These are phyloP conservation scores for Candida maltosa DNA, from an alignment of 805 yeast genomes.

Conservation along the genomic window DNA sequence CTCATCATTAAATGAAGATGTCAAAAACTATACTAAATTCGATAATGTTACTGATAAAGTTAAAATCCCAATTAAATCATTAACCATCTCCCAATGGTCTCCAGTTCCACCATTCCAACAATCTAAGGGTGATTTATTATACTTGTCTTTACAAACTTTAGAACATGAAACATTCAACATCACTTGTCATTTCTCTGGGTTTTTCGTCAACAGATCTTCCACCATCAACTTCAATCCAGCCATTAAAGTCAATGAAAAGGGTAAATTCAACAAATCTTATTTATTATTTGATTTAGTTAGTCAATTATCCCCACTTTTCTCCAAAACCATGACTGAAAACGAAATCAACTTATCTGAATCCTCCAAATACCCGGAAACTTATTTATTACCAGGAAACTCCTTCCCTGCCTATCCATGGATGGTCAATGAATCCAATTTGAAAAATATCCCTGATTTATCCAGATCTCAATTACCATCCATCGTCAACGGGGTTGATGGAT, in stretches of 20 bases:
- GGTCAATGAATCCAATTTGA: constrained; percentile 24
- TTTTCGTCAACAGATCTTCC: constrained; percentile 70
- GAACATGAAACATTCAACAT: constrained; percentile 79
- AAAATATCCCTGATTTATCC: constrained; percentile 50
- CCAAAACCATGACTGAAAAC: constrained; percentile 50
- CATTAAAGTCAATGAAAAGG: constrained; percentile 38
- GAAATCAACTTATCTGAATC: constrained; percentile 38
- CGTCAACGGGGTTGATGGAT: constrained; percentile 57
- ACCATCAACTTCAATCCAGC: constrained; percentile 68
- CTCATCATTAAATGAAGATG: constrained; percentile 9
- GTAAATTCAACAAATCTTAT: constrained; percentile 34
- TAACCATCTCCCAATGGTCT: constrained; percentile 73
- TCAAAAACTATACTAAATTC: constrained; percentile 24
- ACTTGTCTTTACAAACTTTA: constrained; percentile 69
- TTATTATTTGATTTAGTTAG: constrained; percentile 61
- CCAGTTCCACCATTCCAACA: constrained; percentile 70
- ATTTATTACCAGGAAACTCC: constrained; percentile 57
- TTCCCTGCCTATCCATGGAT: constrained; percentile 78
- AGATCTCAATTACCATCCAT: constrained; percentile 56
- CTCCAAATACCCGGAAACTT: constrained; percentile 50
- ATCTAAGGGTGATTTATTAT: constrained; percentile 73
- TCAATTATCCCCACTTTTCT: constrained; percentile 63
- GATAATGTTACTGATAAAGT: constrained; percentile 24
- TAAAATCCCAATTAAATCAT: constrained; percentile 52
- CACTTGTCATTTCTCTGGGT: constrained; percentile 78